These are phyloP conservation scores for Balansia obtecta DNA, from an alignment of 2,329 filamentous ascomycete genomes.

Conservation along the genomic window DNA sequence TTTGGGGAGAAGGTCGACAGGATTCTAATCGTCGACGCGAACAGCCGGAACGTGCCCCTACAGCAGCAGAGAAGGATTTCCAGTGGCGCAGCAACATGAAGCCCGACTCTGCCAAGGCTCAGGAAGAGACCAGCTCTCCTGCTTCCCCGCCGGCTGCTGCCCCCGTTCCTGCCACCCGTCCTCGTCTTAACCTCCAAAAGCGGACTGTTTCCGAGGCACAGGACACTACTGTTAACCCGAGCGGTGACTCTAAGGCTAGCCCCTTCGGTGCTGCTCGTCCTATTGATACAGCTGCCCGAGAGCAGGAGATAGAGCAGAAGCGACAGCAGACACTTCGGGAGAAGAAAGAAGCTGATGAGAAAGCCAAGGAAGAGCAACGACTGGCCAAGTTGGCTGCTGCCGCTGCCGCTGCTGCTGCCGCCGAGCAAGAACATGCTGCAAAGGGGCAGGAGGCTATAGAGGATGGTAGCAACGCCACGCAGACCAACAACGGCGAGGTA, in stretches of 20 bases:
- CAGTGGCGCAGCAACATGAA: conserved; percentile 89
- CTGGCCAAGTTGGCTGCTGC: conserved; percentile 46
- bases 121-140: conserved; percentile 60
- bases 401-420: too few species aligned
- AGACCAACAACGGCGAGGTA: conserved; percentile 19
- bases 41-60: conserved; percentile 57
- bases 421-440: conserved; percentile 30
- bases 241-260: conserved; percentile 66
- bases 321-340: conserved; percentile 59
- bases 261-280: conserved; percentile 89
- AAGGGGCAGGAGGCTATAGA: conserved; percentile 22
- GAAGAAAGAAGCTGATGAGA: conserved; percentile 80
- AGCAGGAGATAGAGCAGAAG: conserved; percentile 86
- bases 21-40: conserved; percentile 72
- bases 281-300: conserved; percentile 82
- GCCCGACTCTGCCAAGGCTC: conserved; percentile 58
- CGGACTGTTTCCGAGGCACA: conserved; percentile 71
- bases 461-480: conserved; percentile 19
- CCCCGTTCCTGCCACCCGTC: conserved; percentile 45
- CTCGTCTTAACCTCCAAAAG: conserved; percentile 80
- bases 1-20: conserved; percentile 62
- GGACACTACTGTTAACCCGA: conserved; percentile 34
- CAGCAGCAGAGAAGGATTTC: conserved; percentile 83
- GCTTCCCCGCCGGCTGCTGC: conserved; percentile 37
- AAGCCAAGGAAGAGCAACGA: conserved; percentile 63